Evolutionary conservation across 768 basidiomycete species (phyloP).

Genomic region (Tulasnella sp.): DNA sequence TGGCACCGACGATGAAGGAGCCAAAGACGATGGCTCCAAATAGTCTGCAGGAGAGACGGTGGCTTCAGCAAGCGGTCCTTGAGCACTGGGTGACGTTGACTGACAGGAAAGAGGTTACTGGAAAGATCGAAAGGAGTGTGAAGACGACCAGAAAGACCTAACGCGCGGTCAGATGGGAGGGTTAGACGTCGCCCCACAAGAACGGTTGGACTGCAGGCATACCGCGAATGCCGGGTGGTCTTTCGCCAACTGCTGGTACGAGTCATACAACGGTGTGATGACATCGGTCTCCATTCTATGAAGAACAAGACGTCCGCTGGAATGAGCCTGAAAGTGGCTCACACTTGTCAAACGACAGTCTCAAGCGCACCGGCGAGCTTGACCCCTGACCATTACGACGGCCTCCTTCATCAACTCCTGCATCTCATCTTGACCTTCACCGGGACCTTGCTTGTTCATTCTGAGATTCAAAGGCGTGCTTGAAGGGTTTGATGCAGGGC

Average conservation of each 20-base stretch:
- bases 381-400: slow-evolving; percentile 15
- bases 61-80: neutral
- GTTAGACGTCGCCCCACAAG: neutral
- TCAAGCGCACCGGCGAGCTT: slow-evolving; percentile 12
- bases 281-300: slow-evolving; percentile 10
- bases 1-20: neutral
- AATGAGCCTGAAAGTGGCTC: neutral
- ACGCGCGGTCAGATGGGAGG: neutral
- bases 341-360: neutral
- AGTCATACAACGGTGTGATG: slow-evolving; percentile 9
- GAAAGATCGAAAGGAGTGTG: slow-evolving; percentile 1
- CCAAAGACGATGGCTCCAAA: slow-evolving; percentile 12
- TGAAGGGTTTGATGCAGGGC: neutral
- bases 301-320: neutral
- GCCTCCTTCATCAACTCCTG: slow-evolving; percentile 25
- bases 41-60: neutral
- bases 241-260: slow-evolving; percentile 11
- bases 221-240: slow-evolving; percentile 15
- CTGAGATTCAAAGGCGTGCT: neutral
- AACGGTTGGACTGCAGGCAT: neutral
- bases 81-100: neutral
- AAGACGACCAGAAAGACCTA: slow-evolving; percentile 11
- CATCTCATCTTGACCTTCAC: slow-evolving; percentile 15
- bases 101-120: slow-evolving; percentile 9
- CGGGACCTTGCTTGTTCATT: neutral